A percentile compares a stretch with the other conserved stretches of the same genome.
phyloP scores from a whole-genome alignment of 257 asterid genomes.

The Jasminum sambac region DNA sequence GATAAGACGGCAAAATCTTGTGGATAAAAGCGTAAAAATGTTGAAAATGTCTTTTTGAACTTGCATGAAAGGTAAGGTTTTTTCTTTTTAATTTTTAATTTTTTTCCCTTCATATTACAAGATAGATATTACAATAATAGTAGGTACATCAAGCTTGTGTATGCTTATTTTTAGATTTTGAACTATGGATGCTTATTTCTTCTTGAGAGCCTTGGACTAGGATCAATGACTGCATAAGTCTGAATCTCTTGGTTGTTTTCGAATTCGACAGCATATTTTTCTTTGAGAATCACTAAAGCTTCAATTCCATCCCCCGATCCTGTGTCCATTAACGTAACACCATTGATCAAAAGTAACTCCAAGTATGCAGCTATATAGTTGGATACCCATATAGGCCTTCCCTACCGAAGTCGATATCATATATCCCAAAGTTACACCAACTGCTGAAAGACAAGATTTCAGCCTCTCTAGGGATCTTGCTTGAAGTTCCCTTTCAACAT shows the following conservation, averaged over 20 bases:
- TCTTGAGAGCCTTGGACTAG: background rate
- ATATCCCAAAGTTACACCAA: slow-evolving; percentile 22
- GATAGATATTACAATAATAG: too few relatives aligned
- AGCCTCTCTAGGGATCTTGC: slow-evolving; percentile 12
- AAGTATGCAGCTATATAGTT: background rate
- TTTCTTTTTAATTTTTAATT: too few relatives aligned
- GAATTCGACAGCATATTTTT: slow-evolving; percentile 15
- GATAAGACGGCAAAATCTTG: too few relatives aligned
- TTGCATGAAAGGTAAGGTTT: too few relatives aligned
- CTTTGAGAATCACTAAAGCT: slow-evolving; percentile 22
- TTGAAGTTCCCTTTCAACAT: background rate
- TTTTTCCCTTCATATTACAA: too few relatives aligned
- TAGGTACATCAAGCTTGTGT: too few relatives aligned
- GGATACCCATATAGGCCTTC: slow-evolving; percentile 24
- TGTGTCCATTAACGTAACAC: slow-evolving; percentile 12
- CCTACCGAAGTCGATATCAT: slow-evolving; percentile 28
- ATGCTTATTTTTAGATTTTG: too few relatives aligned
- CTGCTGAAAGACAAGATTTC: slow-evolving; percentile 18
- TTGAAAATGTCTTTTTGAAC: too few relatives aligned
- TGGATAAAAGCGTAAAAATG: too few relatives aligned
- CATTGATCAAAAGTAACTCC: background rate
- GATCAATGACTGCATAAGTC: slow-evolving; percentile 2
- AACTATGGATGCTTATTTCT: background rate
- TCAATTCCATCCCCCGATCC: slow-evolving; percentile 21
- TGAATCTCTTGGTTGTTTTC: slow-evolving; percentile 17